phyloP scores from a whole-genome alignment of 768 basidiomycete species.

The Ramaria sp. region DNA sequence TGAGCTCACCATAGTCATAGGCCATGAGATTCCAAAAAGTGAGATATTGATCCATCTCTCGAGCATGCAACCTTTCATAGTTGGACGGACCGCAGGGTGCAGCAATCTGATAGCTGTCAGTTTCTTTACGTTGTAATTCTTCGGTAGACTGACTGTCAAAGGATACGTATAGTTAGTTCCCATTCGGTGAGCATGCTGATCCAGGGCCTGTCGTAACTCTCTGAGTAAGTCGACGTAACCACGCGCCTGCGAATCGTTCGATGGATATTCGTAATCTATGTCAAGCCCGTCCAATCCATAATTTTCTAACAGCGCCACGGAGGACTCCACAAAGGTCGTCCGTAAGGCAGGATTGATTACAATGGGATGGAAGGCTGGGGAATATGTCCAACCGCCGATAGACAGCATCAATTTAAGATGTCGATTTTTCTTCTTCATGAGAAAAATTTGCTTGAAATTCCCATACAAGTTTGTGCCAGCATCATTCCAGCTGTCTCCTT shows the following conservation, averaged over 20 bases:
- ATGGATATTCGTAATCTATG: slow-evolving; percentile 90
- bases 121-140: not conserved
- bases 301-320: slow-evolving; percentile 74
- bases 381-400: slow-evolving; percentile 96
- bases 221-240: slow-evolving; percentile 79
- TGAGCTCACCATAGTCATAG: slow-evolving; percentile 43
- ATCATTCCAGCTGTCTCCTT: slow-evolving; percentile 93
- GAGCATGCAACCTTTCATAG: slow-evolving; percentile 66
- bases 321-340: slow-evolving; percentile 68
- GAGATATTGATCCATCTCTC: slow-evolving; percentile 79
- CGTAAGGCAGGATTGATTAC: slow-evolving; percentile 55
- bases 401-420: slow-evolving; percentile 74
- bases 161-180: slow-evolving; percentile 53
- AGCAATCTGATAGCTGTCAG: slow-evolving; percentile 47
- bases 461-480: slow-evolving; percentile 85
- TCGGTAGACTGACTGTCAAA: slow-evolving; percentile 48
- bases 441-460: slow-evolving; percentile 88
- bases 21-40: slow-evolving; percentile 99
- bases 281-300: slow-evolving; percentile 90
- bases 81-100: slow-evolving; percentile 88
- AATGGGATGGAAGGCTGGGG: slow-evolving; percentile 75
- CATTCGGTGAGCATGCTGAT: slow-evolving; percentile 59
- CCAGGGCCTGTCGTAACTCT: slow-evolving; percentile 65
- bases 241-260: slow-evolving; percentile 60
- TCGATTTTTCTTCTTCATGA: slow-evolving; percentile 78